These are phyloP conservation scores for Candida arabinofermentans DNA, from an alignment of 805 yeast species.

Conservation along the genomic window DNA sequence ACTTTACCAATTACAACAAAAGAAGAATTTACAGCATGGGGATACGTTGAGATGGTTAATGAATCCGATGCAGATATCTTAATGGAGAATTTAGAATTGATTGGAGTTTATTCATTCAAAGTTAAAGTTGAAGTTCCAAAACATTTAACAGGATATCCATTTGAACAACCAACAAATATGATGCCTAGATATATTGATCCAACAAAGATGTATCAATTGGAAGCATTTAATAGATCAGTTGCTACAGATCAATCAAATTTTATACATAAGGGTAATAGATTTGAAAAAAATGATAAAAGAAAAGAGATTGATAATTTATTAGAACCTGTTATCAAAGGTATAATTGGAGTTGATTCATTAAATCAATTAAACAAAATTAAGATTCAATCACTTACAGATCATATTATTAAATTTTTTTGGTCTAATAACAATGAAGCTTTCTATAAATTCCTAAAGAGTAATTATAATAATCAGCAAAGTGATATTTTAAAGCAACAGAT, in stretches of 20 bases:
- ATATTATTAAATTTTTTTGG: constrained; percentile 30
- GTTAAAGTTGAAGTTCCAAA: constrained; percentile 27
- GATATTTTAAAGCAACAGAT: constrained; percentile 13
- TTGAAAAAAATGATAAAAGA: constrained; percentile 11
- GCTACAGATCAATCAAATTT: constrained; percentile 15
- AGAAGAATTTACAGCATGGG: constrained; percentile 24
- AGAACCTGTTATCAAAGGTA: constrained; percentile 7
- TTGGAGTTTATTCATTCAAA: constrained; percentile 27
- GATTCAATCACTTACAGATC: constrained; percentile 26
- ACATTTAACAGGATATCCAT: constrained; percentile 6
- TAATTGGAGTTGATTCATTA: constrained; percentile 4
- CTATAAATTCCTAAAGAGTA: constrained; percentile 20
- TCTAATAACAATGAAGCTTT: constrained; percentile 20
- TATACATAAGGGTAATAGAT: neutral
- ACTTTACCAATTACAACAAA: constrained; percentile 12
- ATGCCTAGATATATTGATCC: constrained; percentile 29
- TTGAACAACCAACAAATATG: constrained; percentile 7
- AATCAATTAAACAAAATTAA: constrained; percentile 15
- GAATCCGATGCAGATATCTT: constrained; percentile 24
- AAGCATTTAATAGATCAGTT: constrained; percentile 23
- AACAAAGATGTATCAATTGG: constrained; percentile 24
- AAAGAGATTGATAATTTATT: constrained; percentile 19
- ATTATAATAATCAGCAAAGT: neutral
- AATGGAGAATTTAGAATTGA: constrained; percentile 16
- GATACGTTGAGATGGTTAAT: constrained; percentile 27